Evolutionary conservation across 2,329 filamentous ascomycete species (phyloP).

Genomic region (Aspergillus hortae): DNA sequence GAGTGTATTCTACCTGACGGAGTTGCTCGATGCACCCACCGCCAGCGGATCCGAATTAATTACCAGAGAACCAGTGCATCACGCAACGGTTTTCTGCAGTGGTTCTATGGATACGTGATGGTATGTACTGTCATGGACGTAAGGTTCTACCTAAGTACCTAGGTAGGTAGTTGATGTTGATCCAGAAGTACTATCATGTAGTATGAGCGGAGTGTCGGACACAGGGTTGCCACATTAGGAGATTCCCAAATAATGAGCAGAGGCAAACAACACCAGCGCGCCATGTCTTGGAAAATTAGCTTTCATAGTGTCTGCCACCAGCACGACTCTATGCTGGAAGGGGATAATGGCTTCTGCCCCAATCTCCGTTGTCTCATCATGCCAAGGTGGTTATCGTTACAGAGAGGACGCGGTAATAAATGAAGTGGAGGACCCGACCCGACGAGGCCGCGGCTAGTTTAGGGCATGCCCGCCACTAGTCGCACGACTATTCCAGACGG

Average conservation of each 20-base stretch:
- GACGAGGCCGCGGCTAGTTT: not conserved
- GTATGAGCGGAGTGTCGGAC: not conserved
- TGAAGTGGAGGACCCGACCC: not conserved
- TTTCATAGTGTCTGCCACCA: not conserved
- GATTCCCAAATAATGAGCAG: not conserved
- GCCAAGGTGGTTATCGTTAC: not conserved
- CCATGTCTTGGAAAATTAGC: not conserved
- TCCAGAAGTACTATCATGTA: not conserved
- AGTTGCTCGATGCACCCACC: too few species aligned
- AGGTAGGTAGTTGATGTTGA: not conserved
- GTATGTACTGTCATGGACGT: too few species aligned
- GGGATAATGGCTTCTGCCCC: too few species aligned
- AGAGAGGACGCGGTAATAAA: not conserved
- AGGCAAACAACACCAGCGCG: too few species aligned
- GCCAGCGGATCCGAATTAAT: conserved; percentile 11
- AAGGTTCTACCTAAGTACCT: too few species aligned
- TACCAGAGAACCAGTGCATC: conserved; percentile 7
- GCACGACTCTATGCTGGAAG: too few species aligned
- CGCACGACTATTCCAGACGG: not conserved
- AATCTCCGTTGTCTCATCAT: not conserved
- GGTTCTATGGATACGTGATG: too few species aligned
- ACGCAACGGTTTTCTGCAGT: conserved; percentile 10
- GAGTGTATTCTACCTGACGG: too few species aligned
- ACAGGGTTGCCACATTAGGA: not conserved
- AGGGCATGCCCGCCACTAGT: not conserved